phyloP scores from a whole-genome alignment of 2,329 filamentous ascomycete species.

The Fusarium newnesense region DNA sequence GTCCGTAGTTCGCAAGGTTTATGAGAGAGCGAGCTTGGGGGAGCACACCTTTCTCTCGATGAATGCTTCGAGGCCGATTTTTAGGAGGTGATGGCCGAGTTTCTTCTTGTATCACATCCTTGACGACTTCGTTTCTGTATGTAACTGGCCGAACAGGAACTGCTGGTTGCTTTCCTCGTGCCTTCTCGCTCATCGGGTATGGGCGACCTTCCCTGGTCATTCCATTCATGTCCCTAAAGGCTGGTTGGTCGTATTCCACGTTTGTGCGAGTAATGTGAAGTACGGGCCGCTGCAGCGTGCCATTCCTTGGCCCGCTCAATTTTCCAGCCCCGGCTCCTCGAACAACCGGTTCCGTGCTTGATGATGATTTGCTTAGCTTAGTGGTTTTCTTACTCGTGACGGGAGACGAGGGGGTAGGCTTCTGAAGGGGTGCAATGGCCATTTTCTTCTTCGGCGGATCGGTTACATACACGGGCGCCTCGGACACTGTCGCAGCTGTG shows the following conservation, averaged over 20 bases:
- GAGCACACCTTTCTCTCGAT: slow-evolving; percentile 26
- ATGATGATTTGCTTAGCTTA: slow-evolving; percentile 54
- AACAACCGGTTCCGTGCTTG: slow-evolving; percentile 44
- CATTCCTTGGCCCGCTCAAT: slow-evolving; percentile 37
- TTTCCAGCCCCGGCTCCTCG: slow-evolving; percentile 45
- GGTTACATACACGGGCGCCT: slow-evolving; percentile 43
- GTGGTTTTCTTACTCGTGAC: slow-evolving; percentile 58
- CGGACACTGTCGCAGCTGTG: slow-evolving; percentile 48
- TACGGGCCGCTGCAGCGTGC: slow-evolving; percentile 38
- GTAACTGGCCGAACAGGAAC: slow-evolving; percentile 28
- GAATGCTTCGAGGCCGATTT: slow-evolving; percentile 18
- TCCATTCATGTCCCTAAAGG: slow-evolving; percentile 9
- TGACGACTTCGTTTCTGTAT: slow-evolving; percentile 21
- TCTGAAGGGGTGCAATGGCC: slow-evolving; percentile 44
- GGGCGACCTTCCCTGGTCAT: slow-evolving; percentile 6
- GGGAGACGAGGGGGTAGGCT: slow-evolving; percentile 57
- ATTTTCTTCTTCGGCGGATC: slow-evolving; percentile 47
- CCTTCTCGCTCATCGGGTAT: slow-evolving; percentile 55
- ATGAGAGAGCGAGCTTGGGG: slow-evolving; percentile 41
- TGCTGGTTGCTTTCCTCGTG: slow-evolving; percentile 60
- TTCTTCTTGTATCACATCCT: slow-evolving; percentile 16
- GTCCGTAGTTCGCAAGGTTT: slow-evolving; percentile 35
- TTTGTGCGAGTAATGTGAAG: slow-evolving; percentile 45
- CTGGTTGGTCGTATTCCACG: slow-evolving; percentile 7
- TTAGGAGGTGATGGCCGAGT: slow-evolving; percentile 1